Conservation (phyloP, 345 rosid genomes). For the Brassica incana region DNA sequence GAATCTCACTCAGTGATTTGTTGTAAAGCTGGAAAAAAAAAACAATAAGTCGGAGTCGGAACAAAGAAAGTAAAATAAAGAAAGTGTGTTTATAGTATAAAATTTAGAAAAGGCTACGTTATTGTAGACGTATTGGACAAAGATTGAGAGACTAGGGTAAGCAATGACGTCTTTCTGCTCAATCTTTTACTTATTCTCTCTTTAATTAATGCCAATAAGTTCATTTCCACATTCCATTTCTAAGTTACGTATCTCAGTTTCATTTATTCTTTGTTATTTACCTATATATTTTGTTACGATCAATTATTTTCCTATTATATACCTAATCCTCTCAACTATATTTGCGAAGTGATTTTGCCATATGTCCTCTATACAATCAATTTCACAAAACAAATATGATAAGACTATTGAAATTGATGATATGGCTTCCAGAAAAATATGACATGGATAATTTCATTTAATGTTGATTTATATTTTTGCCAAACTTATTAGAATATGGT, state of each 20-base stretch:
- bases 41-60: neutral
- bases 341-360: too few species aligned
- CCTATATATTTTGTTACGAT: neutral
- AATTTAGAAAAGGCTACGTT: neutral
- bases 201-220: slow-evolving; percentile 16
- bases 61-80: slow-evolving; percentile 19
- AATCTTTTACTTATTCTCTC: slow-evolving; percentile 6
- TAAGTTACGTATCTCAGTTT: neutral
- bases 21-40: slow-evolving; percentile 49
- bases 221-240: slow-evolving; percentile 14
- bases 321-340: neutral
- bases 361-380: too few species aligned
- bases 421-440: too few species aligned
- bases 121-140: neutral
- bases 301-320: neutral
- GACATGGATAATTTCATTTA: too few species aligned
- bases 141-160: slow-evolving; percentile 37
- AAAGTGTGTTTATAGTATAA: slow-evolving; percentile 11
- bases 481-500: too few species aligned
- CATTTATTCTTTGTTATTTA: neutral
- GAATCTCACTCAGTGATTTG: slow-evolving; percentile 50
- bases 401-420: too few species aligned
- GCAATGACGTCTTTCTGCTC: slow-evolving; percentile 40
- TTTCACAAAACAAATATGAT: too few species aligned
- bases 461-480: too few species aligned